Evolutionary conservation across 1,284 basidiomycete genomes (phyloP), one percentile per base, ranked within the genome.

Genomic region (Ustilago tritici): DNA sequence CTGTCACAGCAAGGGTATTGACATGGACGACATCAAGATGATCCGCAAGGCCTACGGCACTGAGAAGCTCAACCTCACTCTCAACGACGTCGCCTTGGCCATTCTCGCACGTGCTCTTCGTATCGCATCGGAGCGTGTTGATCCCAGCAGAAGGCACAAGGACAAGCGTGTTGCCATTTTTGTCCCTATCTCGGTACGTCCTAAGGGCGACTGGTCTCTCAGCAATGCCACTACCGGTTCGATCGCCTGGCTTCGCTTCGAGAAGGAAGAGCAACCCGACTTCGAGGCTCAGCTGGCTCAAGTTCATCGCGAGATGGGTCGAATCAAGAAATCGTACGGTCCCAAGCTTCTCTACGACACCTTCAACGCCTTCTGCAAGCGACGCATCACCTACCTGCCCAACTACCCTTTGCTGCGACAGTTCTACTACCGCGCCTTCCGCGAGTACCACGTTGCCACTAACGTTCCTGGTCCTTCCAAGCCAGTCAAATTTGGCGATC

Each of bases 151-250:
- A 28, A 63, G 66, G 15, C 76, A 82, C 65, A 76, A 71, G 55
- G 84, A 85, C 65, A 80, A 82, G 59, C 81, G 84, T n/a, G 77
- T 83, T 9, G 84, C 84, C 52, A 74, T 85, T 61, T 85, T 85
- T 70, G 76, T 85, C 10, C 84, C 84, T 38, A 83, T 85, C 65
- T 80, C 76, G 23, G 64, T 81, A 34, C 81, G 84, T 34, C 82
- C 82, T 36, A 66, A 74, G 47, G 83, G 83, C 28, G 79, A 85
- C 57, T 85, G 83, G 82, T 75, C 76, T 40, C 70, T 85, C 58
- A 75, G 70, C 71, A 85, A 85, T 55, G 80, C 61, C 41, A 85
- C 84, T 7, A 84, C 84, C 9, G 84, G 84, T 9, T 79, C 79
- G 5, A 79, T 85, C 38, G 82, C 82, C 3, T 85, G 84, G 84